These are phyloP conservation scores for Fusarium subtropicale DNA, from an alignment of 2,329 filamentous ascomycete genomes.

Conservation along the genomic window DNA sequence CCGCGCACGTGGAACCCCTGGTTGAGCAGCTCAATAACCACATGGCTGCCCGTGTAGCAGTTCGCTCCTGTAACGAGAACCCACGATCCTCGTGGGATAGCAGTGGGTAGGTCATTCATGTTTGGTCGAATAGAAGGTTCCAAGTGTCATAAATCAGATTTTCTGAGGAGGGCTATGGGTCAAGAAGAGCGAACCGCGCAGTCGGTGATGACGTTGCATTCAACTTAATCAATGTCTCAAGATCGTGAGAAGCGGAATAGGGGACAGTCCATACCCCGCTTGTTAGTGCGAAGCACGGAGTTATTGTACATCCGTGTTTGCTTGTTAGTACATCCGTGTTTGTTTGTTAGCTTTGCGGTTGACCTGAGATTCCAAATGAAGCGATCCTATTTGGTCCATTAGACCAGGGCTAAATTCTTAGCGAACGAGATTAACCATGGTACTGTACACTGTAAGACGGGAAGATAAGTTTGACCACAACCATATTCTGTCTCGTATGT, in stretches of 20 bases:
- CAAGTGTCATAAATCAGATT: fast-evolving
- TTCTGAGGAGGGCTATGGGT: fast-evolving
- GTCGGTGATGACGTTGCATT: not conserved
- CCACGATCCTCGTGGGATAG: conserved; percentile 39
- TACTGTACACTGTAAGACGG: fast-evolving
- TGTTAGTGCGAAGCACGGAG: not conserved
- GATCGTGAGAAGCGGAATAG: not conserved
- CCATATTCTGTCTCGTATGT: too few species aligned
- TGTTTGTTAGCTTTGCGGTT: conserved; percentile 17
- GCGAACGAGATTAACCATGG: not conserved
- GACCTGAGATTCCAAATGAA: conserved; percentile 22
- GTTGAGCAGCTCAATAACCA: conserved; percentile 36
- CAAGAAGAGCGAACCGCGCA: not conserved
- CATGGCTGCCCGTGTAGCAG: conserved; percentile 38
- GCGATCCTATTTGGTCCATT: not conserved
- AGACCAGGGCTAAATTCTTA: conserved; percentile 14
- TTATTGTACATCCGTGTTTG: conserved; percentile 5
- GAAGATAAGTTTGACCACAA: not conserved
- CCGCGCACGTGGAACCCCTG: conserved; percentile 40
- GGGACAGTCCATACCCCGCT: not conserved
- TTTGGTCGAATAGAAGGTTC: fast-evolving
- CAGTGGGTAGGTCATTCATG: conserved; percentile 23
- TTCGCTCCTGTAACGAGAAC: conserved; percentile 41
- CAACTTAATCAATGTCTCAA: not conserved
- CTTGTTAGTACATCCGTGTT: conserved; percentile 10